Base-by-base conservation (phyloP, 1,284 basidiomycete genomes). In the Pterula multifida region DNA sequence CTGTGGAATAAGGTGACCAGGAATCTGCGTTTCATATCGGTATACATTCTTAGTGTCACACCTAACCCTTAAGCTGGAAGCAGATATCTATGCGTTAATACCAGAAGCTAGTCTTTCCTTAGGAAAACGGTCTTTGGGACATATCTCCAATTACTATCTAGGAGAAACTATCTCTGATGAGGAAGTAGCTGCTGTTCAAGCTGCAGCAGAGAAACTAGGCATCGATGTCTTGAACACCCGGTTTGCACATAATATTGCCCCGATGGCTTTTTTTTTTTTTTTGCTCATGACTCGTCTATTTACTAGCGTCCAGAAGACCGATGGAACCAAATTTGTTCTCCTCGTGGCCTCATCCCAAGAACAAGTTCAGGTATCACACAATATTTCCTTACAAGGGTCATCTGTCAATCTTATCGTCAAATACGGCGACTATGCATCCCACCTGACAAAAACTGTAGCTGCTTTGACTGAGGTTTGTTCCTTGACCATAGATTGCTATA, bases 201-300 rank as follows among this genome's bases (percentile, higher is more conserved):
- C 68, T 3, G 78, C 79, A 1, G 82, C 84, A 1, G 89, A 91
- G 65, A 78, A 78, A 53, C 68, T 82, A 23, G 76, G 73, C 3
- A 63, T 91, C 36, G 83, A 87, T 54, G 74, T 88, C 3, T 63
- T 90, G 54, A 90, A 90, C 62, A 91, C 88, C n/a, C 79, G 89
- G 85, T 87, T 55, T 17, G 61, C 60, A n/a, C n/a, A n/a, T 2
- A 32, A 9, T 42, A 26, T 17, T 9, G 2, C 36, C 2, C 17
- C 9, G 3, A 24, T 26, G 25, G n/a, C n/a, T n/a, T n/a, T n/a
- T n/a, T n/a, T n/a, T n/a, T n/a, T 17, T 15, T 2, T 17, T 39
- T 36, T 45, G 4, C 22, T 50, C 21, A 46, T 48, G 2, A 21
- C 22, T 50, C 50, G 3, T 51, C 49, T 19, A 22, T 26, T 12